Conservation (phyloP, 2,329 filamentous ascomycete genomes). For the Penicillium hesseltinei region DNA sequence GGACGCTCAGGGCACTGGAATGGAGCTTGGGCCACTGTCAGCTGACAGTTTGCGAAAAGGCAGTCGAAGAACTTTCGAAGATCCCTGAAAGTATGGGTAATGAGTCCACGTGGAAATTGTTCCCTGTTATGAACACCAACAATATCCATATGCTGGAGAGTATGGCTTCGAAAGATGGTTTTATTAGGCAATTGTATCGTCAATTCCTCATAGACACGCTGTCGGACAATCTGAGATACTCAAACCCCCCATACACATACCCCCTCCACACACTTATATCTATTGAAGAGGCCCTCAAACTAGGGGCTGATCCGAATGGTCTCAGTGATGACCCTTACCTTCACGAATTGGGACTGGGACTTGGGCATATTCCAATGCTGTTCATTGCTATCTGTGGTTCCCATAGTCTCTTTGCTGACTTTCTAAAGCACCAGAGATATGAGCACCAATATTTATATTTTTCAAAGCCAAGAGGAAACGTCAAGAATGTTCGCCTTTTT, state of each 20-base stretch:
- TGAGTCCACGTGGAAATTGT: not conserved
- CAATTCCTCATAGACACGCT: not conserved
- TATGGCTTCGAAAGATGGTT: conserved; percentile 60
- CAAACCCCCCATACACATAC: too few species aligned
- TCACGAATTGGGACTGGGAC: too few species aligned
- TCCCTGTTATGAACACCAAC: not conserved
- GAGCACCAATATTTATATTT: fast-evolving
- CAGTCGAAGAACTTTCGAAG: not conserved
- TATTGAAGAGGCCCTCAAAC: not conserved
- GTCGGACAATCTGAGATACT: not conserved
- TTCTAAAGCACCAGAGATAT: not conserved
- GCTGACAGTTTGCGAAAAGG: not conserved
- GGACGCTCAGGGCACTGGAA: not conserved
- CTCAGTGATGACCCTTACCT: not conserved
- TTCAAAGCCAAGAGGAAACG: not conserved
- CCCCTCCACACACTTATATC: not conserved
- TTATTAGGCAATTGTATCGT: conserved; percentile 45
- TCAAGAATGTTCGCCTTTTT: not conserved
- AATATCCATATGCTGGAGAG: conserved; percentile 35
- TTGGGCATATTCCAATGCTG: not conserved
- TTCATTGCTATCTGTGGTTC: not conserved
- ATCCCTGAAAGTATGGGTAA: not conserved
- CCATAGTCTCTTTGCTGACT: not conserved
- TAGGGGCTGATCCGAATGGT: not conserved
- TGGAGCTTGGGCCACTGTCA: not conserved